Percentiles rank a stretch among this genome's conserved stretches.
phyloP scores from a whole-genome alignment of 805 yeast genomes.

The Candida morakotiae region DNA sequence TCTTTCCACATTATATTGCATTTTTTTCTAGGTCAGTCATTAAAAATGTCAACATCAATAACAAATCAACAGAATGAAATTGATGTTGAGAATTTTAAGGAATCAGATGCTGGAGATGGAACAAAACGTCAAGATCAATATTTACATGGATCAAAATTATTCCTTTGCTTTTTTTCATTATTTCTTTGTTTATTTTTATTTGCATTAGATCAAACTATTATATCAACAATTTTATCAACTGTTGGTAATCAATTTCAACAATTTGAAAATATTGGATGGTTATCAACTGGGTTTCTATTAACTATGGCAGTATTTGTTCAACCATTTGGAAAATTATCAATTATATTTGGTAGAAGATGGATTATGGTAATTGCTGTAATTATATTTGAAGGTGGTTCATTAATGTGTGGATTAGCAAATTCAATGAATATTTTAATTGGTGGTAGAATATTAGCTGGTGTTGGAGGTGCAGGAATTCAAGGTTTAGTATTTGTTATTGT shows the following conservation, averaged over 20 bases:
- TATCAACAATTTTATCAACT: conserved; percentile 28
- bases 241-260: conserved; percentile 35
- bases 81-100: conserved; percentile 7
- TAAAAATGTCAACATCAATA: too few species aligned
- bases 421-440: conserved; percentile 37
- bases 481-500: conserved; percentile 50
- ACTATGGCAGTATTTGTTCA: conserved; percentile 30
- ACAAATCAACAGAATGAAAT: not conserved
- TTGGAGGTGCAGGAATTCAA: conserved; percentile 56
- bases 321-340: conserved; percentile 34
- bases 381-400: conserved; percentile 27
- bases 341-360: conserved; percentile 33
- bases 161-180: conserved; percentile 22
- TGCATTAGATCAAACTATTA: conserved; percentile 39
- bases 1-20: too few species aligned
- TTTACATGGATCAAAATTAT: conserved; percentile 23
- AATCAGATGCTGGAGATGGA: conserved; percentile 37
- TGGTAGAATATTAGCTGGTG: conserved; percentile 53
- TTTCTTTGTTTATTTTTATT: conserved; percentile 29
- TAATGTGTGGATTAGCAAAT: conserved; percentile 33
- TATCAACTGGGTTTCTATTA: conserved; percentile 33
- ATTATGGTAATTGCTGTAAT: conserved; percentile 15
- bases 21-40: too few species aligned
- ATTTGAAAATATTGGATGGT: conserved; percentile 33
- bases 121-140: conserved; percentile 35